phyloP scores from a whole-genome alignment of 345 rosid species.

The Geranium rotundifolium region DNA sequence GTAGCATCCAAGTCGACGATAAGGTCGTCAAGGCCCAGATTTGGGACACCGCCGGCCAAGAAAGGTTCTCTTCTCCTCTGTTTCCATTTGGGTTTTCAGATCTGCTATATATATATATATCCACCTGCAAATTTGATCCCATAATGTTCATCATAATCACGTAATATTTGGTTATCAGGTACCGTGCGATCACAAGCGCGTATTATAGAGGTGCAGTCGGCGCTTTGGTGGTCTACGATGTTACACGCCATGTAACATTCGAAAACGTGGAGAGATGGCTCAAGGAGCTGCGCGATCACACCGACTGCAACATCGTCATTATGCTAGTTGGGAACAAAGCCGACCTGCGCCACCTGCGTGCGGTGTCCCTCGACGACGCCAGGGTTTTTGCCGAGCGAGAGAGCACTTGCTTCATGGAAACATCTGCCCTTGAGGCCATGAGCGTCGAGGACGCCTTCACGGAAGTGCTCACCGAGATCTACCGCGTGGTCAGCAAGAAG shows the following conservation, averaged over 20 bases:
- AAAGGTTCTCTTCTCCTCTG: too few species aligned
- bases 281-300: slow-evolving; percentile 52
- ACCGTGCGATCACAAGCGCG: slow-evolving; percentile 66
- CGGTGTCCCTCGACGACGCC: slow-evolving; percentile 51
- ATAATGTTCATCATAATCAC: too few species aligned
- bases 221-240: slow-evolving; percentile 22
- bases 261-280: slow-evolving; percentile 66
- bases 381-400: slow-evolving; percentile 49
- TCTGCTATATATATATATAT: too few species aligned
- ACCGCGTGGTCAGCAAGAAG: slow-evolving; percentile 46
- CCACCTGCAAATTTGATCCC: too few species aligned
- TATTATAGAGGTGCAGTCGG: slow-evolving; percentile 57
- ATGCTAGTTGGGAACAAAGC: slow-evolving; percentile 66
- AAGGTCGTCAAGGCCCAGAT: too few species aligned
- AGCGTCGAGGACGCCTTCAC: slow-evolving; percentile 57
- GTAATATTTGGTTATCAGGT: slow-evolving; percentile 15
- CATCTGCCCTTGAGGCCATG: slow-evolving; percentile 56
- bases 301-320: slow-evolving; percentile 55
- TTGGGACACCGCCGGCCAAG: too few species aligned
- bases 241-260: slow-evolving; percentile 53
- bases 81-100: too few species aligned
- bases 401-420: slow-evolving; percentile 50
- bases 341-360: slow-evolving; percentile 52
- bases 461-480: slow-evolving; percentile 53
- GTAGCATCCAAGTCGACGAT: too few species aligned